Base-by-base conservation (phyloP, 2,329 filamentous ascomycete genomes). In the Fusarium denticulatum region DNA sequence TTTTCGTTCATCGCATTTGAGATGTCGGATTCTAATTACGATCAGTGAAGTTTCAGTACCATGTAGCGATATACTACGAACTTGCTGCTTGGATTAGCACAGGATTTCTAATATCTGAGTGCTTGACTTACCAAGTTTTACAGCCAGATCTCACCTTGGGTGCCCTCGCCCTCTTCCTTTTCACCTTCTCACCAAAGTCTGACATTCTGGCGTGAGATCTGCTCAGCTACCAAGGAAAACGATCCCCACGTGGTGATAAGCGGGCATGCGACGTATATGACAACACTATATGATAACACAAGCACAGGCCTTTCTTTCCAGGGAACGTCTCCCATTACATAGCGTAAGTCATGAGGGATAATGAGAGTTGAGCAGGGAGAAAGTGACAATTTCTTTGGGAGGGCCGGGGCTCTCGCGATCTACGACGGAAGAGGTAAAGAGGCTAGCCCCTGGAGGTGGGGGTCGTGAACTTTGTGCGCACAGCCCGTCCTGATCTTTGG, bases 1-100 rank as follows among this genome's bases (percentile, higher is more conserved):
- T 18, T 49, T 72, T 28, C 57, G 66, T 20, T 72, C 69, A 12
- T 72, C 69, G 13, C 69, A 72, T 14, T 72, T 72, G 15, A 72
- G 56, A 20, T 72, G 69, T 0, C 69, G 68, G 6, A 72, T 72
- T 43, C 69, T 72, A 1, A 32, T 14, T 16, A 32, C 15, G 11
- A 13, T 62, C 34, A 71, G 36, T 12, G 30, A 39, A 6, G 10
- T 1, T 14, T 14, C n/a, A 18, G 7, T 2, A 6, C 2, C 2
- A 15, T 9, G 9, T 4, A 4, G 1, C 1, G 5, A 7, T 9
- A 13, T 6, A 14, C 11, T 7, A 71, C 66, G 12, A 14, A 70
- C 66, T 65, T 70, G 66, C 62, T 67, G n/a, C 20, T n/a, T n/a
- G n/a, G n/a, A n/a, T n/a, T n/a, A n/a, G n/a, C n/a, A n/a, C n/a